Base-by-base conservation (phyloP, 768 basidiomycete species). In the Mycena filopes region DNA sequence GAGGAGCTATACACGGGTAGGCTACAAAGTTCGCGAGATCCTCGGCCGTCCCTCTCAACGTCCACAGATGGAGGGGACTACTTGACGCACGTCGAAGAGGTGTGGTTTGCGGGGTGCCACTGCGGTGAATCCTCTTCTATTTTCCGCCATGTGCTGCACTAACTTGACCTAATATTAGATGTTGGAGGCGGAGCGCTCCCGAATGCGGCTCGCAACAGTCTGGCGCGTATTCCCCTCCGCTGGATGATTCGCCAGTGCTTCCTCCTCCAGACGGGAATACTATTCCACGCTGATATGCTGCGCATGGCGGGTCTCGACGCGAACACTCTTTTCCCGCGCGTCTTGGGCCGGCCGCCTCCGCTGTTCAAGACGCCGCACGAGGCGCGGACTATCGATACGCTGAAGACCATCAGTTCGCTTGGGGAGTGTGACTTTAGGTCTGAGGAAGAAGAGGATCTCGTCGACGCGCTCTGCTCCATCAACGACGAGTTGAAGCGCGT, bases 101-200 rank as follows among this genome's bases (percentile, higher is more conserved):
- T 94, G 1, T 94, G 93, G 92, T 94, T 94, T 69, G 75, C 91
- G 4, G 92, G 92, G 0, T 86, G 84, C 69, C 92, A 93, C 67
- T 86, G 85, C 48, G 91, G 92, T 91, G 68, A 36, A n/a, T 13
- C 23, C 12, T 16, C 29, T 83, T 76, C 41, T 26, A 18, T 43
- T 9, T 20, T 8, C n/a, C 50, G 58, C 31, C 61, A 33, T n/a
- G n/a, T n/a, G n/a, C n/a, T n/a, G n/a, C n/a, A 48, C 28, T 41
- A 16, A 47, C 50, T 25, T 48, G 28, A 55, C 20, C 26, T 9
- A 12, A 8, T 4, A 41, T 45, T 66, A 92, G 91, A 93, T 68
- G 84, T 94, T 21, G 93, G 93, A 2, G 93, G 93, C 21, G 91
- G 91, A 4, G 86, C 87, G 2, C 87, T 88, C 15, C 65, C 69